Evolutionary conservation across 2,329 filamentous ascomycete species (phyloP).

Genomic region (Penicillium digitatum): DNA sequence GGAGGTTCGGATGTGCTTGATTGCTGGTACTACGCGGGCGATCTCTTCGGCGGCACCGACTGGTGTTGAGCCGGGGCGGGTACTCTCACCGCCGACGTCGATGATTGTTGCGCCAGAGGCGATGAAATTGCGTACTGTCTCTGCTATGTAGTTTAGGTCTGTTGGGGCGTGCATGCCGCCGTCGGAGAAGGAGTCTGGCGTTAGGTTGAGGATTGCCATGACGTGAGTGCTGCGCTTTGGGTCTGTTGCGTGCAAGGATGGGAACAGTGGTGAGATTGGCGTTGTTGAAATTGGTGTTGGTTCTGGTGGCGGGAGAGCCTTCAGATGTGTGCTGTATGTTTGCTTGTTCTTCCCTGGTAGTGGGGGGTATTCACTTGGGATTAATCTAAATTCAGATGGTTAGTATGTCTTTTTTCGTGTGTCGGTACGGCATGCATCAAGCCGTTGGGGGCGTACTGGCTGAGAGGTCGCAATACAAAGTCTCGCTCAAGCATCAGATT

Average conservation of each 20-base stretch:
- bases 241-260: conserved; percentile 57
- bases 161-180: conserved; percentile 62
- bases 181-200: conserved; percentile 95
- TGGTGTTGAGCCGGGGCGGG: conserved; percentile 68
- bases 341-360: conserved; percentile 22
- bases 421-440: background rate
- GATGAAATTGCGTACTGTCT: conserved; percentile 61
- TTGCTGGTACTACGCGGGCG: conserved; percentile 71
- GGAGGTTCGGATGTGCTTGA: conserved; percentile 63
- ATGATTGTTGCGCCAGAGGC: conserved; percentile 72
- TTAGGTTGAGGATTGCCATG: conserved; percentile 94
- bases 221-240: conserved; percentile 62
- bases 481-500: conserved; percentile 80
- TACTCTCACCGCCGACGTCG: conserved; percentile 91
- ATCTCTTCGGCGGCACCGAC: conserved; percentile 71
- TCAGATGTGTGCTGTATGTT: conserved; percentile 36
- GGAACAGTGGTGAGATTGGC: conserved; percentile 37
- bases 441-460: conserved; percentile 39
- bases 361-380: conserved; percentile 39
- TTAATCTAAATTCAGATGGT: conserved; percentile 31
- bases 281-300: conserved; percentile 39
- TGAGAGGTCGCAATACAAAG: conserved; percentile 85
- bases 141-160: conserved; percentile 49
- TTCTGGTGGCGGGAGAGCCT: conserved; percentile 34
- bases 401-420: background rate